Base-by-base conservation (phyloP, 768 basidiomycete species). In the Clathrus columnatus region DNA sequence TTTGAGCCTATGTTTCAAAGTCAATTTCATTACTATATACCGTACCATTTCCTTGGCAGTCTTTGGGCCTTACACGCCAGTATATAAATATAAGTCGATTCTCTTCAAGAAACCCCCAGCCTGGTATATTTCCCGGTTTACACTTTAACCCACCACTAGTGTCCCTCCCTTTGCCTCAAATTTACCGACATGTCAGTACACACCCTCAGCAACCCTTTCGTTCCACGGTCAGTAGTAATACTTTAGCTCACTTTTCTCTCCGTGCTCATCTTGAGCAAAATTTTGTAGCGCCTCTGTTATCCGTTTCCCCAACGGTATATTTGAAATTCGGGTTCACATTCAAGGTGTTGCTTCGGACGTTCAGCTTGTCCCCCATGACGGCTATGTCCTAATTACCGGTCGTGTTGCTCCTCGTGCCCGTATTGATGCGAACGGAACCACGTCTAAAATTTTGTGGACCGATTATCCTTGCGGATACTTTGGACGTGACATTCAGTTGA, bases 381-480 rank as follows among this genome's bases (percentile, higher is more conserved):
- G 45, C 42, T 44, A 26, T n/a, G 6, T 54, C 27, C 21, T 46
- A 10, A 27, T 54, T n/a, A 26, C 52, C 10, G 52, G 52, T 17
- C 24, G 43, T 16, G 23, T 46, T 44, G 42, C 43, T 23, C 42
- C 52, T 26, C 52, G 43, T 21, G 42, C 30, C 17, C 43, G 16
- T n/a, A 24, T 36, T 4, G 52, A 54, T n/a, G 36, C 42, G 11
- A 26, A 54, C 7, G 52, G 52, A 42, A 28, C 26, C 42, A 23
- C 42, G 7, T 28, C 21, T 21, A 46, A 24, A 5, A 26, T 54
- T 28, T 24, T 54, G 26, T 54, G 36, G 20, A 43, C 52, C 21
- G 52, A 54, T 26, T 44, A 54, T 41, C 42, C 36, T n/a, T 54
- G 52, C 23, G 52, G 52, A 24, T 21, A 26, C 18, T 54, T 54